Base-by-base conservation (phyloP, 306 rosid species). In the Pueraria montana region DNA sequence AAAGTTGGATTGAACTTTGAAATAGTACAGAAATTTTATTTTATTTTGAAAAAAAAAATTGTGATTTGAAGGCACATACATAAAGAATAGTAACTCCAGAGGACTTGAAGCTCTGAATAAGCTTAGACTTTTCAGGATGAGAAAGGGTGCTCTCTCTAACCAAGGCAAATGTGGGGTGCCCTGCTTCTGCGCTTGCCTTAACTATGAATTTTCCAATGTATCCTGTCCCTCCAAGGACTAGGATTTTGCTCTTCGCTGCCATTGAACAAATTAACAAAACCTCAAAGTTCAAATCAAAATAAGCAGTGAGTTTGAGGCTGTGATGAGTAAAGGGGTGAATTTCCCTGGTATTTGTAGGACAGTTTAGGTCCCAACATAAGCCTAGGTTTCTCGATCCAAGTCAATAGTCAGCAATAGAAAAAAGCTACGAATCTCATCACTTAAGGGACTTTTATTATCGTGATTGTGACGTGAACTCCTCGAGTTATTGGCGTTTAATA, bases 201-300 rank as follows among this genome's bases (percentile, higher is more conserved):
- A 87, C 80, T 26, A 87, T 16, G 64, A 58, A 23, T 58, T 58
- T 58, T 23, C 64, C 64, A 58, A 58, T 58, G 16, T 21, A 23
- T 58, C 88, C 85, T 40, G 86, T 84, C 53, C 79, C 88, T 67
- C 90, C 86, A 10, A 87, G 43, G n/a, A 85, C 48, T 53, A 87
- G 30, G 83, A 87, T 84, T 50, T 78, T 87, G 76, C 90, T 82
- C 67, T 82, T 86, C 38, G 11, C 38, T 45, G 86, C 86, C 86
- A 82, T 86, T 3, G 21, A 1, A 4, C 3, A 11, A 53, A 34
- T 4, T 6, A 38, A 80, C 3, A 12, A 23, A 55, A 5, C 26
- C 79, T 43, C 16, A 12, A 73, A 36, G 11, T 48, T 18, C 2
- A 21, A 67, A 53, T 67, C 5, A 46, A 72, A 77, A 11, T 9